Evolutionary conservation across 768 basidiomycete genomes (phyloP).

Genomic region (Pulveroboletus ravenelii): DNA sequence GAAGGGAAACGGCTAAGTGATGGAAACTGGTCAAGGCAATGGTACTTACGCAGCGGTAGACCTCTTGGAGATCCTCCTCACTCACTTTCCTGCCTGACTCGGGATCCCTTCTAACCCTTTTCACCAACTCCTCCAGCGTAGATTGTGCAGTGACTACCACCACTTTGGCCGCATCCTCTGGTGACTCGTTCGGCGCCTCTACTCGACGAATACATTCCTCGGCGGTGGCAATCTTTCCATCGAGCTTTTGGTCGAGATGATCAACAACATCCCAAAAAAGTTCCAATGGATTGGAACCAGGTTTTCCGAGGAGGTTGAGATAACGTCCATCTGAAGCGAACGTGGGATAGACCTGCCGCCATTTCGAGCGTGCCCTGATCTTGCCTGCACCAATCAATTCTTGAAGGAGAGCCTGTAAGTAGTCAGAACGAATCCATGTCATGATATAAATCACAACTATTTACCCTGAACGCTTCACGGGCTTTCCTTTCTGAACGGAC

Average conservation of each 20-base stretch:
- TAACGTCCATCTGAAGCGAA: slow-evolving; percentile 82
- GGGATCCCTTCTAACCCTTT: slow-evolving; percentile 51
- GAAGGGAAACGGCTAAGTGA: slow-evolving; percentile 5
- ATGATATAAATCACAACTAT: background rate
- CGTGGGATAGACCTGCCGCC: slow-evolving; percentile 82
- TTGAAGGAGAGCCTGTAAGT: slow-evolving; percentile 58
- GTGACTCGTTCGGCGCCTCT: slow-evolving; percentile 29
- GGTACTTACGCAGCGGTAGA: slow-evolving; percentile 58
- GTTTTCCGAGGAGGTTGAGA: slow-evolving; percentile 81
- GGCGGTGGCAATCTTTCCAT: slow-evolving; percentile 67
- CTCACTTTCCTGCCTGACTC: slow-evolving; percentile 48
- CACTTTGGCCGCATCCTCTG: slow-evolving; percentile 28
- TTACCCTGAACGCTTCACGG: slow-evolving; percentile 84
- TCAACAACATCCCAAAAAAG: slow-evolving; percentile 96
- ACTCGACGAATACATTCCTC: slow-evolving; percentile 53
- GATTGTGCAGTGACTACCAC: slow-evolving; percentile 52
- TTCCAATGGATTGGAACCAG: slow-evolving; percentile 92
- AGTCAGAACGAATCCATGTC: background rate
- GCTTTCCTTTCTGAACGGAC: slow-evolving; percentile 83
- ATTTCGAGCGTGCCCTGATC: slow-evolving; percentile 80
- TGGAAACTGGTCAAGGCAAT: background rate
- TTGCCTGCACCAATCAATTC: slow-evolving; percentile 61
- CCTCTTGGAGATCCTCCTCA: slow-evolving; percentile 48
- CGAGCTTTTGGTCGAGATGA: slow-evolving; percentile 77
- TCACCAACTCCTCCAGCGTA: slow-evolving; percentile 57